Evolutionary conservation across 352 stramenopile species (phyloP).

Genomic region (Phytophthora citrophthora): DNA sequence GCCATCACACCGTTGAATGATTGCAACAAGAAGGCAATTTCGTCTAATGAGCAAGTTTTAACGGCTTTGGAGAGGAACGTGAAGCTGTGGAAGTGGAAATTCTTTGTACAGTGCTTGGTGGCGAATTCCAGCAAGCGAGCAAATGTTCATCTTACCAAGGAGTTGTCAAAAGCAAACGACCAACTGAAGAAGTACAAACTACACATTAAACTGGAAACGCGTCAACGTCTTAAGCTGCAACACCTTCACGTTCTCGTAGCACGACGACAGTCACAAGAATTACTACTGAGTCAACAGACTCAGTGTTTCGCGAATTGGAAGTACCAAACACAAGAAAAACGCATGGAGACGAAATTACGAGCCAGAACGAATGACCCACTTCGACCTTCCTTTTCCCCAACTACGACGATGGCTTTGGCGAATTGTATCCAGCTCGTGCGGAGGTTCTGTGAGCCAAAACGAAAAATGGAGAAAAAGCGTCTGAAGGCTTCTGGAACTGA

Average conservation of each 20-base stretch:
- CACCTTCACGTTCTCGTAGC: constrained; percentile 9
- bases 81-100: constrained; percentile 44
- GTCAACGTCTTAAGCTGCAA: constrained; percentile 16
- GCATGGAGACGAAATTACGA: constrained; percentile 11
- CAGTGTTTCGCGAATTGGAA: constrained; percentile 29
- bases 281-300: constrained; percentile 16
- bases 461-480: constrained; percentile 16
- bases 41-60: background rate
- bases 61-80: constrained; percentile 4
- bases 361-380: constrained; percentile 12
- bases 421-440: constrained; percentile 56
- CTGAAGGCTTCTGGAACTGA: background rate
- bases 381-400: constrained; percentile 24
- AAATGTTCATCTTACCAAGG: constrained; percentile 2
- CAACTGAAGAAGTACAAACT: constrained; percentile 31
- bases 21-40: background rate
- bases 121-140: constrained; percentile 19
- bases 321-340: constrained; percentile 9
- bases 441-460: constrained; percentile 43
- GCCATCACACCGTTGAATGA: constrained; percentile 14
- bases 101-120: constrained; percentile 24
- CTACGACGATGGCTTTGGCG: constrained; percentile 44
- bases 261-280: constrained; percentile 16
- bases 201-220: constrained; percentile 21
- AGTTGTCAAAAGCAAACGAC: constrained; percentile 2